phyloP scores from a whole-genome alignment of 2,329 filamentous ascomycete species.

The Pseudogymnoascus sp. region DNA sequence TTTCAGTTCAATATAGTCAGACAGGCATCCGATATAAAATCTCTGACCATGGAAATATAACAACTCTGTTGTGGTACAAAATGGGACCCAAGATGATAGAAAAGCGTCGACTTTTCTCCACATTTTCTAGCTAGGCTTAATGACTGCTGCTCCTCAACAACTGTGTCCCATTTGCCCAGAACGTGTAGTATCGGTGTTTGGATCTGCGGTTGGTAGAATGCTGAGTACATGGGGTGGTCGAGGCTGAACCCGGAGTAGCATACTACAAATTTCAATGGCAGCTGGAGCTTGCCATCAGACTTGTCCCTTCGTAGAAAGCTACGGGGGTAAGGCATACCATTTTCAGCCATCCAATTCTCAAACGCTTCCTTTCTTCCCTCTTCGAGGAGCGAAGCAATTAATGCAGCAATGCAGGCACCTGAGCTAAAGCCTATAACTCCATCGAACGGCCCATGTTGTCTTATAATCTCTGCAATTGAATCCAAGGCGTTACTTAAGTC shows the following conservation, averaged over 20 bases:
- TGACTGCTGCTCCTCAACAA: slow-evolving; percentile 4
- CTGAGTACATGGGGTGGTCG: slow-evolving; percentile 7
- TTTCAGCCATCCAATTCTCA: neutral
- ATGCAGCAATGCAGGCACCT: slow-evolving; percentile 9
- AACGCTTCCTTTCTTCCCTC: neutral
- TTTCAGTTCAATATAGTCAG: neutral
- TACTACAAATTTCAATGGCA: slow-evolving; percentile 10
- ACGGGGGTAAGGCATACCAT: neutral
- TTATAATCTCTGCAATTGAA: neutral
- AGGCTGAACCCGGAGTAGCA: slow-evolving; percentile 13
- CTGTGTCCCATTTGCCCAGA: slow-evolving; percentile 9
- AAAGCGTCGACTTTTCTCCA: neutral
- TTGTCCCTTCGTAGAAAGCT: neutral
- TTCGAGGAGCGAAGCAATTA: slow-evolving; percentile 9
- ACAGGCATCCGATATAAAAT: neutral
- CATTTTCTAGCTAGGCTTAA: slow-evolving; percentile 4
- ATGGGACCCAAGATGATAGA: slow-evolving; percentile 11
- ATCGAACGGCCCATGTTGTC: slow-evolving; percentile 11
- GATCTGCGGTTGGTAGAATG: slow-evolving; percentile 8
- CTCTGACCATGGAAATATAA: neutral
- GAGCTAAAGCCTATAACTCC: slow-evolving; percentile 11
- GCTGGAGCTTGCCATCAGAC: neutral
- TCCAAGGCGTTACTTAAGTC: neutral
- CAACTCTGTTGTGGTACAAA: slow-evolving; percentile 2
- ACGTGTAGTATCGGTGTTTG: slow-evolving; percentile 10